These are phyloP conservation scores for Huntiella bhutanensis DNA, from an alignment of 2,329 filamentous ascomycete genomes.

Conservation along the genomic window DNA sequence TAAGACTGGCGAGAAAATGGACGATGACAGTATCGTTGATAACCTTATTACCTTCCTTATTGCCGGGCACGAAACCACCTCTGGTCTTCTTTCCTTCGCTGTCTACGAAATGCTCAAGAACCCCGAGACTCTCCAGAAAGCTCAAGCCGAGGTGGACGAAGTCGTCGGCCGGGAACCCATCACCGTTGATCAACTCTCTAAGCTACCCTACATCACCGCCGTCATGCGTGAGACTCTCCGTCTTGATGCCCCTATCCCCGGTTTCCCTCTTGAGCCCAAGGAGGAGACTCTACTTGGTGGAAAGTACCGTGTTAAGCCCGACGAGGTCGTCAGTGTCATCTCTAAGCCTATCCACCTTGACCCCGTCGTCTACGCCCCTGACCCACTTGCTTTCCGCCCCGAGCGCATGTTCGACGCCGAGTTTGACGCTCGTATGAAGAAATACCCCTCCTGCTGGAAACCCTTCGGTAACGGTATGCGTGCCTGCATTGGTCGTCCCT, in stretches of 20 bases:
- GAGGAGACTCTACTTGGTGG: slow-evolving; percentile 37
- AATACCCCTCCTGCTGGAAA: slow-evolving; percentile 47
- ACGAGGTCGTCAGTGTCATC: slow-evolving; percentile 29
- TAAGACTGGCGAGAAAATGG: slow-evolving; percentile 45
- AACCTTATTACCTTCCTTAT: slow-evolving; percentile 59
- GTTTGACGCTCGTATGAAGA: slow-evolving; percentile 40
- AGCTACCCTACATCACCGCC: slow-evolving; percentile 47
- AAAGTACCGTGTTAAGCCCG: slow-evolving; percentile 38
- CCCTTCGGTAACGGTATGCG: slow-evolving; percentile 57
- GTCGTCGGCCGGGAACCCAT: slow-evolving; percentile 42
- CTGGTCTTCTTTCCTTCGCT: slow-evolving; percentile 44
- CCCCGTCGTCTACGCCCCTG: slow-evolving; percentile 43
- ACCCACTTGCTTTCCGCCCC: slow-evolving; percentile 46
- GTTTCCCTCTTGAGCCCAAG: slow-evolving; percentile 33
- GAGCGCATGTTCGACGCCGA: slow-evolving; percentile 54
- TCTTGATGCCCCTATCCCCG: slow-evolving; percentile 22
- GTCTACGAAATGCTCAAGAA: slow-evolving; percentile 47
- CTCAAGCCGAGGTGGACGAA: slow-evolving; percentile 47
- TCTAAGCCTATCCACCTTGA: slow-evolving; percentile 40
- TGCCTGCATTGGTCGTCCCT: slow-evolving; percentile 52
- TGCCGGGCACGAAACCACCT: slow-evolving; percentile 54
- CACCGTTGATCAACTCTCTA: slow-evolving; percentile 39
- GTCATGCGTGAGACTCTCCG: slow-evolving; percentile 48
- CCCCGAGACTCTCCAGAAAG: slow-evolving; percentile 38
- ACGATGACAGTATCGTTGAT: slow-evolving; percentile 42